Evolutionary conservation across 2,329 filamentous ascomycete species (phyloP), one percentile per base, ranked within the genome.

Genomic region (Ceratocystis ficicola): DNA sequence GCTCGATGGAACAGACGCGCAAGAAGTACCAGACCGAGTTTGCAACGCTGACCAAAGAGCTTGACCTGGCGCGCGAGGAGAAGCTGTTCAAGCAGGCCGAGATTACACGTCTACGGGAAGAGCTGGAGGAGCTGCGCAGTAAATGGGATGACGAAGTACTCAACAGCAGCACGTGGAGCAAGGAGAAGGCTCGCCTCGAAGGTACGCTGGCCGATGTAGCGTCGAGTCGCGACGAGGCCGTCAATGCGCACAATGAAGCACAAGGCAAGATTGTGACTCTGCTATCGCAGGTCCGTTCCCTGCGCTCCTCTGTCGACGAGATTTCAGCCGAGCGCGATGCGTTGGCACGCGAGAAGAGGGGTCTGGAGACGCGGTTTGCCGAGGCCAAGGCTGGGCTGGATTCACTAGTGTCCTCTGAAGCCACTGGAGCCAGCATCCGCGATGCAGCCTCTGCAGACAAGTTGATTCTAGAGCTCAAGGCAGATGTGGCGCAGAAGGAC

Each of bases 131-230:
- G 71, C 82, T 97, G 67, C 86, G 94, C 70, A 91, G 87, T 70
- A 97, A 97, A 77, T 97, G 94, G 93, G 94, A 99, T 72, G 90
- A 97, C 71, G 93, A 99, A 76, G 90, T 97, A 10, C 84, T 97
- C 71, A 97, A 97, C 77, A 95, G 90, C 75, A 95, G 91, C 17
- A 96, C 93, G 0, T 97, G 94, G 92, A 92, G 92, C 12, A 99
- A 99, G 78, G 93, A 99, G 77, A 97, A 97, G 79, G 83, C 90
- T 17, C 87, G 93, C 17, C 81, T 99, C 50, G 93, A 97, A 74
- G 85, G 91, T 68, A 95, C 91, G 4, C 80, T 99, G 65, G 86
- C 93, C 63, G 91, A 96, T 73, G 83, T 97, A 41, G 88, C 89
- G 10, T 86, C 89, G 62, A 95, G 91, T n/a, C 86, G 93, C 2